Evolutionary conservation across 257 asterid species (phyloP), one percentile per base, ranked within the genome.

Genomic region (Lithospermum erythrorhizon): DNA sequence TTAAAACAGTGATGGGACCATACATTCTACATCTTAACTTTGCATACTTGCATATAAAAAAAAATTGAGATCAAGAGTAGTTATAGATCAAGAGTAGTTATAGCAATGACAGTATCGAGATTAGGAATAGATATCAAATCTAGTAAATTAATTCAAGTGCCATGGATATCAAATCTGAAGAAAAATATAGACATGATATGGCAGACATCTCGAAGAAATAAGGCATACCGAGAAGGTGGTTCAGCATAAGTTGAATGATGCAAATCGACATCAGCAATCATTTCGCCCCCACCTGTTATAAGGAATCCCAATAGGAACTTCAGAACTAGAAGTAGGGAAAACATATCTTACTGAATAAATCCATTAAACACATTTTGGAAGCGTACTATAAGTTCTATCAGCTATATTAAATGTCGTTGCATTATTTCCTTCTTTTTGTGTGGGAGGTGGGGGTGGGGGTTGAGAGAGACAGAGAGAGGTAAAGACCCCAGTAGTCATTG

Each of bases 241-340:
- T 84, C 97, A 65, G 97, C 99, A 72, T 75, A 93, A 17, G 97
- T 93, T 6, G 98, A 89, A 79, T 93, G 83, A 74, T 89, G 95
- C 76, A 89, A 70, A 80, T 58, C 84, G 45, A 89, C 98, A 62
- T 93, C 99, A 10, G 96, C 76, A 72, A 93, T 27, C 97, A 89
- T 93, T 82, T 93, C 99, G 68, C 99, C 32, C 32, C 32, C 99
- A 73, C 96, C 98, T 91, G 72, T 54, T 63, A 58, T 64, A 37
- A 70, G 56, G 59, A 27, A 27, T 27, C 32, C 32, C 32, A 68
- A 66, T 51, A 69, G 57, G 65, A 70, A 67, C 66, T 49, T 41
- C 52, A 75, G 58, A 57, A 59, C 51, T 8, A 52, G 55, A 52
- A 17, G 4, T 6, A 7, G 32, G 32, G 6, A 27, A 27, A 27